Conservation (phyloP, 495 filamentous ascomycete genomes). For the Trichoderma erinaceum region DNA sequence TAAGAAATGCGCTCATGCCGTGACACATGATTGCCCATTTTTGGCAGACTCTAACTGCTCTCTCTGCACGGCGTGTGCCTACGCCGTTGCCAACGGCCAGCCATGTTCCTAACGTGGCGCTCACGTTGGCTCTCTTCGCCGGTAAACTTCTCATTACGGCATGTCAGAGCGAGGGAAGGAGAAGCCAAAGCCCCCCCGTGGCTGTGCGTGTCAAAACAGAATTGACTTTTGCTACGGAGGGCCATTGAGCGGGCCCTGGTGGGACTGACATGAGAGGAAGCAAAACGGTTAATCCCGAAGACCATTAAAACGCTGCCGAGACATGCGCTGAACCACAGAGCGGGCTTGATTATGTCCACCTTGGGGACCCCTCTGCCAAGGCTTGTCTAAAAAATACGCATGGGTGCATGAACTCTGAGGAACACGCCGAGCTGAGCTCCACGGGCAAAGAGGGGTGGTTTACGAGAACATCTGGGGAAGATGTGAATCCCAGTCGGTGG, state of each 20-base stretch:
- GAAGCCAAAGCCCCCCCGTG: background rate
- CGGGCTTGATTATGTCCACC: background rate
- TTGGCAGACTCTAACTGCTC: background rate
- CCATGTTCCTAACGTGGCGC: background rate
- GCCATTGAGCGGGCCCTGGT: background rate
- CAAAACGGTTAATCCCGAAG: background rate
- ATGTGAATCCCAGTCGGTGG: background rate
- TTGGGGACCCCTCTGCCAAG: background rate
- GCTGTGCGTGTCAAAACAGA: background rate
- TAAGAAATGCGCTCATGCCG: constrained; percentile 11
- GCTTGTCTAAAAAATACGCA: background rate
- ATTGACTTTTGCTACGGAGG: background rate
- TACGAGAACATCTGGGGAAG: background rate
- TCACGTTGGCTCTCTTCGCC: background rate
- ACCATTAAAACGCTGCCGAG: constrained; percentile 7
- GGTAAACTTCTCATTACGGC: background rate
- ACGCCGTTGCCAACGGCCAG: constrained; percentile 1
- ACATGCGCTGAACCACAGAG: background rate
- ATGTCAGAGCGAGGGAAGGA: background rate
- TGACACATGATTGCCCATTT: constrained; percentile 2
- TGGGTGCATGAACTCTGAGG: background rate
- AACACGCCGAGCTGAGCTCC: background rate
- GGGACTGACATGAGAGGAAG: background rate
- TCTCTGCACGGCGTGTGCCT: background rate
- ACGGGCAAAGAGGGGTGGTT: background rate